These are phyloP conservation scores for Talaromyces sp. DNA, from an alignment of 2,329 filamentous ascomycete genomes.

Conservation along the genomic window DNA sequence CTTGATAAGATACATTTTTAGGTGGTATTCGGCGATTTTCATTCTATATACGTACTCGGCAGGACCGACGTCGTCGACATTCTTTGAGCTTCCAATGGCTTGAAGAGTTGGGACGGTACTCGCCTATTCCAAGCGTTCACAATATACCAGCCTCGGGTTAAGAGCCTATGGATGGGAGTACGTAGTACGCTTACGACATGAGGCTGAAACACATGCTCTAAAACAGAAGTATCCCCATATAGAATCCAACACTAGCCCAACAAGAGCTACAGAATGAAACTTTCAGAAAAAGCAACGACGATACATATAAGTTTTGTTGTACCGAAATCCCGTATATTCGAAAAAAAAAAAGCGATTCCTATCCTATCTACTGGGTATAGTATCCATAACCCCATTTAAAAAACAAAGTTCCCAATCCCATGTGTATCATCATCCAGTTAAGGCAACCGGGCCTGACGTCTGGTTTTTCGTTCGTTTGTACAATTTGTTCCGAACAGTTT, in stretches of 20 bases:
- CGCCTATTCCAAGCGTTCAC: background rate
- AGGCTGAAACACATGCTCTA: background rate
- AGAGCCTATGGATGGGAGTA: background rate
- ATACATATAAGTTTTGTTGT: too few species aligned
- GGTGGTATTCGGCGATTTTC: background rate
- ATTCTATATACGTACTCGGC: background rate
- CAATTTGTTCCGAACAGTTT: background rate
- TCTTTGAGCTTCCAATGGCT: background rate
- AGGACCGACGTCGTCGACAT: background rate
- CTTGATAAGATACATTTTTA: background rate
- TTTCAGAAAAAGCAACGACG: background rate
- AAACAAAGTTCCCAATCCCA: background rate
- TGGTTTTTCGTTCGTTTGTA: constrained; percentile 7
- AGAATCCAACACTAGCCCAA: background rate
- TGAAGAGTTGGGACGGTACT: background rate
- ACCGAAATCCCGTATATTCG: background rate
- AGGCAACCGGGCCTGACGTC: constrained; percentile 10
- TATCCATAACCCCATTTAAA: constrained; percentile 1
- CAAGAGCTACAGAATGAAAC: background rate
- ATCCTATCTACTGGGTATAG: constrained; percentile 9
- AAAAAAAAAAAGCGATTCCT: background rate
- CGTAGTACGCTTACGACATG: background rate
- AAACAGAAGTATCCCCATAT: background rate
- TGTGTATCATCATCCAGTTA: constrained; percentile 11
- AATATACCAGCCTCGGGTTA: background rate